Evolutionary conservation across 305 asterid species (phyloP).

Genomic region (Fraxinus greggii): DNA sequence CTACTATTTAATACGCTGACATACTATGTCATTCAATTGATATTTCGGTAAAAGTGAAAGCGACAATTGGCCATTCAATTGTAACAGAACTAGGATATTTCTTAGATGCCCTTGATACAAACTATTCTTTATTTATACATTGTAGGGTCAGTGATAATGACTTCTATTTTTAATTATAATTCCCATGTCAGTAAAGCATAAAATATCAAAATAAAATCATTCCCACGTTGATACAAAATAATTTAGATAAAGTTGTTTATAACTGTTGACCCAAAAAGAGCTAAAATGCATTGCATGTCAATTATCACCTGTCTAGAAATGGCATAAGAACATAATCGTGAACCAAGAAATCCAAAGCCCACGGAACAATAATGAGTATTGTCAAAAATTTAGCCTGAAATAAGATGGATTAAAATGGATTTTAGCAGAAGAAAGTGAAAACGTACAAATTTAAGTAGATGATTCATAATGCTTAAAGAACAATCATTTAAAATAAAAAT

Average conservation of each 20-base stretch:
- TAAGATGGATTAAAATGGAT: conserved; percentile 25
- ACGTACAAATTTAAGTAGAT: conserved; percentile 8
- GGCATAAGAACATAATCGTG: conserved; percentile 95
- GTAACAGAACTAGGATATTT: neutral
- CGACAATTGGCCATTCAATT: neutral
- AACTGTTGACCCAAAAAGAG: conserved; percentile 17
- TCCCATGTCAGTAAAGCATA: neutral
- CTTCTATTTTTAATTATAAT: neutral
- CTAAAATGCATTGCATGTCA: conserved; percentile 17
- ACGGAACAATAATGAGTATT: conserved; percentile 71
- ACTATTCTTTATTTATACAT: neutral
- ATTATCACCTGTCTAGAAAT: conserved; percentile 82
- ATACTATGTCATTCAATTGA: neutral
- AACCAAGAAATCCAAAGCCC: conserved; percentile 82
- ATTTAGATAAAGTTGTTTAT: conserved; percentile 5
- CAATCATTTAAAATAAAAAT: neutral
- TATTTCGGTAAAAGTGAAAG: neutral
- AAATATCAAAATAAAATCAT: neutral
- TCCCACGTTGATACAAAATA: neutral
- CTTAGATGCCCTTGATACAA: neutral
- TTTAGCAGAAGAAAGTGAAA: conserved; percentile 19
- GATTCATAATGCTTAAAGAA: conserved; percentile 10
- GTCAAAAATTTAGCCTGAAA: conserved; percentile 97
- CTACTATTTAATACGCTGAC: neutral
- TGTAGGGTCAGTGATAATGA: neutral